Evolutionary conservation across 2,329 filamentous ascomycete species (phyloP), one percentile per base, ranked within the genome.

Genomic region (Leptographium lundbergii): DNA sequence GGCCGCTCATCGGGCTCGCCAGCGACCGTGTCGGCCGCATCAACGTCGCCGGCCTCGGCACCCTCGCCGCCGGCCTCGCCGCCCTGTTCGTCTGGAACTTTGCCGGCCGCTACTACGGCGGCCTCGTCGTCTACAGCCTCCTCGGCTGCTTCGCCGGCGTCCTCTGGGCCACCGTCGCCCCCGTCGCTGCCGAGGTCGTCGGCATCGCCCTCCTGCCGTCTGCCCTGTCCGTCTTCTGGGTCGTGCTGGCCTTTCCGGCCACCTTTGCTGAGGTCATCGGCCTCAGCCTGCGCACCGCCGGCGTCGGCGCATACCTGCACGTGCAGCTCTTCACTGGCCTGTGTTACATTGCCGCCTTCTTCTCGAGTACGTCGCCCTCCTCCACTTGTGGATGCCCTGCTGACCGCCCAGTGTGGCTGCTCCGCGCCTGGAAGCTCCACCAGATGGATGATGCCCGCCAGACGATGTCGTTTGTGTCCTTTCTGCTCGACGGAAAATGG

Each of bases 51-150:
- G 77, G 74, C 2, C 67, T 80, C 0, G 82, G 84, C 68, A 89
- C 87, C 0, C 79, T 88, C 39, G 67, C 85, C 3, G 80, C 80
- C 1, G 85, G 81, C 7, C 61, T 91, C 1, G 80, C 88, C 42
- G 80, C 81, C 45, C 77, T 92, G 52, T 79, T 86, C 24, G 77
- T 92, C 39, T 92, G 89, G 89, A 82, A 84, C 58, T 83, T 84
- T 61, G 86, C 87, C 2, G 80, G 81, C 50, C 80, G 77, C 63
- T 69, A 68, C 13, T 87, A 83, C 62, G 85, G 81, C 0, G 81
- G 88, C 0, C 74, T 89, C 32, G 77, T 92, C 36, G 80, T 91
- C 65, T 92, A 88, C 66, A 78, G 83, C 0, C 70, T 92, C 17
- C 69, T 89, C 1, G 88, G 88, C 2, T 77, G 75, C 2, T 82